A percentile compares a stretch with the other conserved stretches of the same genome.
phyloP scores from a whole-genome alignment of 2,329 filamentous ascomycete genomes.

The Aspergillus sp. region DNA sequence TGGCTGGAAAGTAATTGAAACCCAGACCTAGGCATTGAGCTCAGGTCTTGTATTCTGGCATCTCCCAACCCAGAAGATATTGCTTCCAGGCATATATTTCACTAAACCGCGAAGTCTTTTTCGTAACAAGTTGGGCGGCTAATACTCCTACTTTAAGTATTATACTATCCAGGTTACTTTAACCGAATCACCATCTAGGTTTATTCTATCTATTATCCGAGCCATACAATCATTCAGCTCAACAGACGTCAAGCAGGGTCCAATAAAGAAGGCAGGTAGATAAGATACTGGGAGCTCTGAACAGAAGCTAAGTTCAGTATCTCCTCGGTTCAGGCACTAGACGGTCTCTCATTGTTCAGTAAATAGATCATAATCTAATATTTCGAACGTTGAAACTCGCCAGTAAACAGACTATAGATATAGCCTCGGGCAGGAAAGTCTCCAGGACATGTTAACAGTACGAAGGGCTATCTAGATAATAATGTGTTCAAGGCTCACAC shows the following conservation, averaged over 20 bases:
- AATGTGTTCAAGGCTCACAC: not conserved
- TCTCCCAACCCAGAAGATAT: not conserved
- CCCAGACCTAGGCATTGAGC: not conserved
- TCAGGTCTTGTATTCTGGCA: not conserved
- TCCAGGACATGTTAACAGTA: not conserved
- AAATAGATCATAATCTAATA: not conserved
- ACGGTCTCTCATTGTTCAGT: not conserved
- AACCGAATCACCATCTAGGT: not conserved
- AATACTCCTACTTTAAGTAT: not conserved
- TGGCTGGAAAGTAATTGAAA: not conserved
- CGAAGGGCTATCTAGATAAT: not conserved
- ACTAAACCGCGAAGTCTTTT: not conserved
- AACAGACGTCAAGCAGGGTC: not conserved
- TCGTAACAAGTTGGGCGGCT: not conserved
- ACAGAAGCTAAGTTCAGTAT: not conserved
- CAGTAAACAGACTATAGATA: not conserved
- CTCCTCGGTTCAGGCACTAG: not conserved
- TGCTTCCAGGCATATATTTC: not conserved
- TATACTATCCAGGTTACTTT: not conserved
- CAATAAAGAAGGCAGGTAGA: not conserved
- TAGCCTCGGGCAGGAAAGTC: not conserved
- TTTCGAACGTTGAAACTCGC: not conserved
- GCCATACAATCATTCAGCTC: not conserved
- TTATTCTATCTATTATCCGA: not conserved
- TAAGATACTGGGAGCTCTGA: not conserved